Percentiles rank a stretch among this genome's conserved stretches.
These are phyloP conservation scores for Trichoderma sp. DNA, from an alignment of 2,329 filamentous ascomycete genomes.

Conservation along the genomic window DNA sequence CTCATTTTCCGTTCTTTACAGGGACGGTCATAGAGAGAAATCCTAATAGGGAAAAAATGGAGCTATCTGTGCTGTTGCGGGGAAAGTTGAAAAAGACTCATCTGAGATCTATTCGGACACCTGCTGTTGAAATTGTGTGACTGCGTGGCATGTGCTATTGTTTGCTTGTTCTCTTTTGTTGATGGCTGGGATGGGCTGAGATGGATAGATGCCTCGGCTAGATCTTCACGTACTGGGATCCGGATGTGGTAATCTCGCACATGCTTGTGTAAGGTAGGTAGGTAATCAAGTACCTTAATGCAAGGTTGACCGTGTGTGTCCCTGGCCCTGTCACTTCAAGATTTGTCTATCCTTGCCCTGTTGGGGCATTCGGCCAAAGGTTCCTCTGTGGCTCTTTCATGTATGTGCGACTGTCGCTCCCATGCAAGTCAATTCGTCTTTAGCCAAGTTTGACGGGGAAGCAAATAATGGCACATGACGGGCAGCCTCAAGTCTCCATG, in stretches of 20 bases:
- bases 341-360: not conserved
- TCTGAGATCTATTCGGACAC: too few relatives aligned
- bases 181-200: too few relatives aligned
- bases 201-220: too few relatives aligned
- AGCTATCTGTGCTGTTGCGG: not conserved
- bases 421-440: conserved; percentile 9
- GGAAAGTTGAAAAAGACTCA: too few relatives aligned
- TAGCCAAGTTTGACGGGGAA: not conserved
- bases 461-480: not conserved
- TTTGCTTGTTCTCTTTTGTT: too few relatives aligned
- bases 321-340: too few relatives aligned
- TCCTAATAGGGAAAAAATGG: not conserved
- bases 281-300: too few relatives aligned
- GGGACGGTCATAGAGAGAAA: conserved; percentile 26
- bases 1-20: not conserved
- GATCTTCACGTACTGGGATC: too few relatives aligned
- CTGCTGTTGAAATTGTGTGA: too few relatives aligned
- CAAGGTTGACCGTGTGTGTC: not conserved
- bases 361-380: conserved; percentile 9
- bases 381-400: conserved; percentile 12
- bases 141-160: too few relatives aligned
- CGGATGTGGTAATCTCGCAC: too few relatives aligned
- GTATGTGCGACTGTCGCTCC: not conserved
- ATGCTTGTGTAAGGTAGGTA: not conserved
- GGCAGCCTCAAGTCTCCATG: not conserved